A percentile compares a stretch with the other conserved stretches of the same genome.
These are phyloP conservation scores for Oryza officinalis DNA, from an alignment of 176 grass and related monocot genomes.

Conservation along the genomic window DNA sequence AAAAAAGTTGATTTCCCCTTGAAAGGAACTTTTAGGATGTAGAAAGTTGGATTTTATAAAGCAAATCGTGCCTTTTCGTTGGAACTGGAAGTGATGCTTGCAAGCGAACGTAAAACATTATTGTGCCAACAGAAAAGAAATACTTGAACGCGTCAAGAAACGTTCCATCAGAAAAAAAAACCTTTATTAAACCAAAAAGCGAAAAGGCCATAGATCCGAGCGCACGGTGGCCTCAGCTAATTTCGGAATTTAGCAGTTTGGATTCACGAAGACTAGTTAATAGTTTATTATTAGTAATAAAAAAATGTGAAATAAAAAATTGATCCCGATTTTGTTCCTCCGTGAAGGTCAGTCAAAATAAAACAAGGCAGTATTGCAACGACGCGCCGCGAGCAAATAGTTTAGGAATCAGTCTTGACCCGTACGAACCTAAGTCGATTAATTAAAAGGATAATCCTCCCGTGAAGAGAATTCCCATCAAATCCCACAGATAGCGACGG, in stretches of 20 bases:
- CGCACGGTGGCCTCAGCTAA: not conserved
- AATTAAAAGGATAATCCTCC: constrained; percentile 31
- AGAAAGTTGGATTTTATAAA: constrained; percentile 2
- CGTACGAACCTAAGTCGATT: constrained; percentile 12
- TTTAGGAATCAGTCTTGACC: constrained; percentile 4
- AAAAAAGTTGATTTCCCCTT: not conserved
- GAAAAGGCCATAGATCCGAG: not conserved
- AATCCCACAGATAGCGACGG: constrained; percentile 29
- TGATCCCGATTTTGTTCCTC: not conserved
- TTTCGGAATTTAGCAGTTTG: not conserved
- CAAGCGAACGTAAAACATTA: not conserved
- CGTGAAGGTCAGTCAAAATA: not conserved
- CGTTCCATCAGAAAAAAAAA: not conserved
- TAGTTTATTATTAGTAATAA: not conserved
- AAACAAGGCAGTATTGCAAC: not conserved
- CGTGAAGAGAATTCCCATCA: not conserved
- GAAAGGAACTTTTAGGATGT: not conserved
- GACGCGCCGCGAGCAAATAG: constrained; percentile 37
- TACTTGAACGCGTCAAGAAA: constrained; percentile 5
- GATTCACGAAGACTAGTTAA: not conserved
- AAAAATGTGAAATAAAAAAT: not conserved
- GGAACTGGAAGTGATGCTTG: not conserved
- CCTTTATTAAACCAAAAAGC: not conserved
- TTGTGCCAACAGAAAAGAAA: not conserved
- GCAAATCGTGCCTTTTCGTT: not conserved